Evolutionary conservation across 2,329 filamentous ascomycete genomes (phyloP).

Genomic region (Westerdykella ornata): DNA sequence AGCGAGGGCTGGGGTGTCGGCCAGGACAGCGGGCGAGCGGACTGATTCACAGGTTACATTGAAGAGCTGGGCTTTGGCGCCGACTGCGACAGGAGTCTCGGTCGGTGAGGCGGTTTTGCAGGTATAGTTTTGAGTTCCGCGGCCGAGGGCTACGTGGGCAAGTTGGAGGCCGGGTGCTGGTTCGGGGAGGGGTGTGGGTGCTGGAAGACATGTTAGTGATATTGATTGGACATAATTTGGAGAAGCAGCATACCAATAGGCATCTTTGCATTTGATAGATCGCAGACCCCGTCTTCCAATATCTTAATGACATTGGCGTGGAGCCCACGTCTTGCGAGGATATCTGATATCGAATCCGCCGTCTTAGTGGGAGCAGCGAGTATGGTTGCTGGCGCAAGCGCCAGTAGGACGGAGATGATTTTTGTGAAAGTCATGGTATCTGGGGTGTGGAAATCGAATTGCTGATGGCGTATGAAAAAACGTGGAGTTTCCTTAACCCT

Average conservation of each 20-base stretch:
- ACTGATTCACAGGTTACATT: conserved; percentile 76
- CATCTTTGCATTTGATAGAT: conserved; percentile 25
- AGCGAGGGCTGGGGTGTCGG: conserved; percentile 58
- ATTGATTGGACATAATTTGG: not conserved
- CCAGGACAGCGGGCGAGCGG: conserved; percentile 59
- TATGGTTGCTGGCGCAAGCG: conserved; percentile 28
- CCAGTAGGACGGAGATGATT: conserved; percentile 26
- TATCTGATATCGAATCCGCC: conserved; percentile 14
- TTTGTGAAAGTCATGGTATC: conserved; percentile 32
- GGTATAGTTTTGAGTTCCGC: conserved; percentile 91
- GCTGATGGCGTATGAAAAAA: not conserved
- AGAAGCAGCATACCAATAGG: conserved; percentile 24
- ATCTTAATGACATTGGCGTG: conserved; percentile 15
- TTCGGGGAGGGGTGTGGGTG: conserved; percentile 54
- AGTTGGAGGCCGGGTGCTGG: conserved; percentile 57
- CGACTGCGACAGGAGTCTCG: conserved; percentile 57
- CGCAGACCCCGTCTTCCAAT: conserved; percentile 19
- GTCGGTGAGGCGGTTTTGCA: conserved; percentile 57
- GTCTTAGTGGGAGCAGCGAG: conserved; percentile 29
- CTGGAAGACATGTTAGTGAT: conserved; percentile 32
- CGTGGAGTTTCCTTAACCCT: not conserved
- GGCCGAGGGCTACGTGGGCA: conserved; percentile 75
- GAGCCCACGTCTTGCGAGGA: conserved; percentile 15
- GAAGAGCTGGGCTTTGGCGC: conserved; percentile 79
- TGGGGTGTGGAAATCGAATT: not conserved